A percentile compares a stretch with the other conserved stretches of the same genome.
These are phyloP conservation scores for Leccinum subtestaceum DNA, from an alignment of 768 basidiomycete genomes.

Conservation along the genomic window DNA sequence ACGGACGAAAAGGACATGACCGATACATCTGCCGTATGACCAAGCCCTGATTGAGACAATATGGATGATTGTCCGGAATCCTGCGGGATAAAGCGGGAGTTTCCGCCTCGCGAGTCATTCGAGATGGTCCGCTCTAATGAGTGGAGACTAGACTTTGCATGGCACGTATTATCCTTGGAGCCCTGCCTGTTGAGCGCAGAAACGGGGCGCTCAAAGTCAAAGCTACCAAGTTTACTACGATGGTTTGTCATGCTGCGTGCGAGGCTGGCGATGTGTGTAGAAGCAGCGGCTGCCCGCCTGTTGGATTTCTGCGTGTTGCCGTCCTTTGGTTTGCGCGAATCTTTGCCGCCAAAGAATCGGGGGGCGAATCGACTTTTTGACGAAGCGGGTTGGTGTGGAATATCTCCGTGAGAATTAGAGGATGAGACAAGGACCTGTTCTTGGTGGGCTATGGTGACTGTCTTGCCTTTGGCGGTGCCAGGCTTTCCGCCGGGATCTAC, in stretches of 20 bases:
- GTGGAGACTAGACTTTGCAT: conserved; percentile 15
- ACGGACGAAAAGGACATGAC: conserved; percentile 33
- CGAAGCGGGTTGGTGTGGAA: not conserved
- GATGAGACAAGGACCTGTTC: conserved; percentile 29
- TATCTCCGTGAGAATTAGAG: conserved; percentile 18
- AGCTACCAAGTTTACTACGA: conserved; percentile 64
- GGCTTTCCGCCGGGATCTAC: conserved; percentile 15
- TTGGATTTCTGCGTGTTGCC: conserved; percentile 25
- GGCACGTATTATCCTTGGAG: conserved; percentile 5
- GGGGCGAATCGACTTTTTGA: conserved; percentile 31
- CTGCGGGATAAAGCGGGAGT: conserved; percentile 6
- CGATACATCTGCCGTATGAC: conserved; percentile 36
- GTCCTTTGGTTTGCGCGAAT: conserved; percentile 21
- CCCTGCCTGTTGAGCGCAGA: conserved; percentile 31
- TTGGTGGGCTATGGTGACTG: conserved; percentile 17
- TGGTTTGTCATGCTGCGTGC: conserved; percentile 35
- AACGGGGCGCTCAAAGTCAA: conserved; percentile 73
- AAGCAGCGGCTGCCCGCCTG: conserved; percentile 15
- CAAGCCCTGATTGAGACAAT: conserved; percentile 31
- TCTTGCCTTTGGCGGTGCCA: conserved; percentile 9
- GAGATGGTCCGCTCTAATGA: conserved; percentile 27
- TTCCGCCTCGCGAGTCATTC: conserved; percentile 23
- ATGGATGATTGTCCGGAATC: conserved; percentile 18
- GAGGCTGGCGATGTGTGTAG: conserved; percentile 3
- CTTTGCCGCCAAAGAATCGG: conserved; percentile 29